Conservation (phyloP, 768 basidiomycete species). For the Hygrophorus russula region DNA sequence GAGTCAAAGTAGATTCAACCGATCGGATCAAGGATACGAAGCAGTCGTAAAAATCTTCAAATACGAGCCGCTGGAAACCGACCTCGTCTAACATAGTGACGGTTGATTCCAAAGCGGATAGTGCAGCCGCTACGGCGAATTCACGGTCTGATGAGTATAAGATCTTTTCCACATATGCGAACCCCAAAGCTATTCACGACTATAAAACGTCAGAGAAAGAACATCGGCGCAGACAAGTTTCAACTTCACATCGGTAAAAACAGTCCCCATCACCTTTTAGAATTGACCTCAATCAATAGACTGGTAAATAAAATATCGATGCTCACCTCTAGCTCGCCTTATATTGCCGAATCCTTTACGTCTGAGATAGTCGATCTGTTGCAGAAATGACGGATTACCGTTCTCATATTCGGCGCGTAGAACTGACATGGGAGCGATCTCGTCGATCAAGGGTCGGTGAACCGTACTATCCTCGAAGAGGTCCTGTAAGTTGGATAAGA, state of each 20-base stretch:
- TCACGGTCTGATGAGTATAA: constrained; percentile 33
- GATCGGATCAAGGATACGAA: constrained; percentile 39
- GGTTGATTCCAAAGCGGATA: constrained; percentile 41
- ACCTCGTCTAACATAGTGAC: constrained; percentile 38
- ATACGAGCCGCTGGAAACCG: constrained; percentile 59
- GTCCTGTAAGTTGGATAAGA: background rate
- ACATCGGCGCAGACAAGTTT: background rate
- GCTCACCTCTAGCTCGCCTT: constrained; percentile 59
- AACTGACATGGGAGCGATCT: constrained; percentile 36
- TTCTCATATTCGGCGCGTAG: constrained; percentile 60
- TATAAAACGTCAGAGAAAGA: constrained; percentile 8
- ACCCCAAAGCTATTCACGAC: constrained; percentile 54
- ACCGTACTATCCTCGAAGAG: constrained; percentile 4
- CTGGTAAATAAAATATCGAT: background rate
- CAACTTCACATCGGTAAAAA: constrained; percentile 72
- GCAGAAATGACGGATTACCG: constrained; percentile 46
- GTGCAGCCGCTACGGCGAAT: constrained; percentile 35
- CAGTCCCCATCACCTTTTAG: constrained; percentile 78
- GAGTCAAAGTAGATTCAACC: constrained; percentile 23
- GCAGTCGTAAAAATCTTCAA: constrained; percentile 66
- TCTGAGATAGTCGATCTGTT: constrained; percentile 67
- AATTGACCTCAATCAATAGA: background rate
- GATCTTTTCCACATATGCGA: constrained; percentile 70
- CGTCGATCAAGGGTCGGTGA: constrained; percentile 42
- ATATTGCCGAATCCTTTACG: constrained; percentile 52